These are phyloP conservation scores for Phytophthora ohioensis DNA, from an alignment of 352 stramenopile genomes.

Conservation along the genomic window DNA sequence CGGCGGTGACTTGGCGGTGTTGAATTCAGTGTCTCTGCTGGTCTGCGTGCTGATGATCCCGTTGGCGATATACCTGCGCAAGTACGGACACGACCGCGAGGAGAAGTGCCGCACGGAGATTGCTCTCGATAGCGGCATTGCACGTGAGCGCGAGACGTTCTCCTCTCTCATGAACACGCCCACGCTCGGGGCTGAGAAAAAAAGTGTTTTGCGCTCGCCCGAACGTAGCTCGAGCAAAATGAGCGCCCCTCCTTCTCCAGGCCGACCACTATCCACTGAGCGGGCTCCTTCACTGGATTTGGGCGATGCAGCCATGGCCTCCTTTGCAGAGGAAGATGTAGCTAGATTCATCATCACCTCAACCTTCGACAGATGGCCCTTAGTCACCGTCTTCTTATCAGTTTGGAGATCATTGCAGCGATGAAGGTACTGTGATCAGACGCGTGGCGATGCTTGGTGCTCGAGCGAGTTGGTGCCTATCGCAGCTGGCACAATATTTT, in stretches of 20 bases:
- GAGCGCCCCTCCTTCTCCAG: constrained; percentile 10
- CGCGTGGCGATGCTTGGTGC: constrained; percentile 84
- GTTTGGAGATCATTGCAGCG: constrained; percentile 43
- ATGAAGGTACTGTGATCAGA: constrained; percentile 59
- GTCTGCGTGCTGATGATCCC: constrained; percentile 66
- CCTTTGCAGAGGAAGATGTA: constrained; percentile 47
- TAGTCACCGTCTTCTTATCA: constrained; percentile 32
- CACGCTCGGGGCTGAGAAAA: constrained; percentile 60
- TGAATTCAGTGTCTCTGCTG: constrained; percentile 63
- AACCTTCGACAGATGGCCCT: constrained; percentile 21
- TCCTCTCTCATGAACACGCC: constrained; percentile 56
- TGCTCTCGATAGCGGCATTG: constrained; percentile 24
- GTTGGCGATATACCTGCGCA: constrained; percentile 63
- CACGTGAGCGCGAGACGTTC: constrained; percentile 42
- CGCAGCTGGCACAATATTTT: constrained; percentile 87
- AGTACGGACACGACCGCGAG: constrained; percentile 59
- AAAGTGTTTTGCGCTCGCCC: constrained; percentile 44
- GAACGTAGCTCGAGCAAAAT: constrained; percentile 23
- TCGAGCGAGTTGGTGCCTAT: constrained; percentile 84
- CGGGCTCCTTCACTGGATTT: constrained; percentile 15
- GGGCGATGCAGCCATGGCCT: constrained; percentile 15
- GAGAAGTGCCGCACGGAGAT: constrained; percentile 47
- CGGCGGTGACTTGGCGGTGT: constrained; percentile 58
- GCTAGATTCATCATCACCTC: constrained; percentile 43
- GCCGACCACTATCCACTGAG: constrained; percentile 28